A percentile compares a stretch with the other conserved stretches of the same genome.
These are phyloP conservation scores for Phytophthora europaea DNA, from an alignment of 352 stramenopile genomes.

Conservation along the genomic window DNA sequence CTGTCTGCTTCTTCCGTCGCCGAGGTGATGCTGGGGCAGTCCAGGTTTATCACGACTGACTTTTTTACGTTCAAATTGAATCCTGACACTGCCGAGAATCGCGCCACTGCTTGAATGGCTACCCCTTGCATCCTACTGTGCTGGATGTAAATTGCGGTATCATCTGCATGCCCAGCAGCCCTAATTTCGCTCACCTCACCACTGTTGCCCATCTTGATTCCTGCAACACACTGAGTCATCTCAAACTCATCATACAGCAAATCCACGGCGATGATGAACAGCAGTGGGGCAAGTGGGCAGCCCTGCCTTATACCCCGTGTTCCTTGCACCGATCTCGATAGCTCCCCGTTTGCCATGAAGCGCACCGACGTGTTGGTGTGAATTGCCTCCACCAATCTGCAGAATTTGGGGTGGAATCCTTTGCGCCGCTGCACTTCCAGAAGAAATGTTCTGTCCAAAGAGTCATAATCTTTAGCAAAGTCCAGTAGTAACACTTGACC, in stretches of 20 bases:
- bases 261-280: constrained; percentile 12
- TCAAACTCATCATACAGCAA: constrained; percentile 3
- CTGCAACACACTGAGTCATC: neutral
- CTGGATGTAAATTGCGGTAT: neutral
- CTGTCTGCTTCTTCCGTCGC: too few relatives aligned
- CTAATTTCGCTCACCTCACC: neutral
- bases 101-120: neutral
- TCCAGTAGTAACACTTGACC: constrained; percentile 12
- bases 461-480: constrained; percentile 21
- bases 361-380: neutral
- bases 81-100: constrained; percentile 1
- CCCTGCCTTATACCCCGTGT: constrained; percentile 12
- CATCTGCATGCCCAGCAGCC: constrained; percentile 11
- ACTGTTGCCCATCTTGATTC: neutral
- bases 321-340: neutral
- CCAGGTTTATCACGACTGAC: neutral
- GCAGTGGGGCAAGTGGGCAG: constrained; percentile 5
- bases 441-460: constrained; percentile 6
- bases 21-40: too few relatives aligned
- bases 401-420: neutral
- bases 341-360: constrained; percentile 11
- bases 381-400: neutral
- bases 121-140: neutral
- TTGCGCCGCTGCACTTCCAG: constrained; percentile 4
- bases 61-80: constrained; percentile 5